phyloP scores from a whole-genome alignment of 108 stramenopile species.

The Nitzschia inconspicua region DNA sequence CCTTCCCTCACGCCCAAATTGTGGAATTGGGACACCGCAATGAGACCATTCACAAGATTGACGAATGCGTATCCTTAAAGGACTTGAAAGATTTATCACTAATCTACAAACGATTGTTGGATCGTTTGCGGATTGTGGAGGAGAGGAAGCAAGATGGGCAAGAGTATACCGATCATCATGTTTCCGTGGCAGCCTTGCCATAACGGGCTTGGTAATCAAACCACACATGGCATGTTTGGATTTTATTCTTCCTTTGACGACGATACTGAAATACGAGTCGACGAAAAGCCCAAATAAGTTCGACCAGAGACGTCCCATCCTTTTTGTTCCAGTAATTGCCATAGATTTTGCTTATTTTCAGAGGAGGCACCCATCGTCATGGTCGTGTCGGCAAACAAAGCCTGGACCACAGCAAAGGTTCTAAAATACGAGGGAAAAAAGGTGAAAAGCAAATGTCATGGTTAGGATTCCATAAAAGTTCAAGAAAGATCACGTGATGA shows the following conservation, averaged over 20 bases:
- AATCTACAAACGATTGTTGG: not conserved
- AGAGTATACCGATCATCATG: not conserved
- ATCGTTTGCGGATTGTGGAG: not conserved
- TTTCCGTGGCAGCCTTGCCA: not conserved
- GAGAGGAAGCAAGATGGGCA: not conserved
- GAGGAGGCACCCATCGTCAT: no score
- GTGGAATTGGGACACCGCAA: slow-evolving; percentile 2
- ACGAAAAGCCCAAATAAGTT: slow-evolving; percentile 69
- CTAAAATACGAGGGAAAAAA: not conserved
- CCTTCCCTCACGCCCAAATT: not conserved
- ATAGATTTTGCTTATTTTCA: slow-evolving; percentile 11
- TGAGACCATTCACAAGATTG: not conserved
- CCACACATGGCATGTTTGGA: no score
- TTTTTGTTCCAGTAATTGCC: slow-evolving; percentile 27
- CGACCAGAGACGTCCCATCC: slow-evolving; percentile 68
- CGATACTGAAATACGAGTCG: no score
- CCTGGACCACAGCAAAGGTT: not conserved
- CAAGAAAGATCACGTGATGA: not conserved
- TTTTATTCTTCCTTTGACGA: no score
- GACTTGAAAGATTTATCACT: not conserved
- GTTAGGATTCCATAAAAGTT: not conserved
- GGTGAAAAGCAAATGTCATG: not conserved
- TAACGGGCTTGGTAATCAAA: no score
- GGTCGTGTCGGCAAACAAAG: no score
- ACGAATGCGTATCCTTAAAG: not conserved